Conservation (phyloP, 2,329 filamentous ascomycete genomes). For the Colletotrichum endophyticum region DNA sequence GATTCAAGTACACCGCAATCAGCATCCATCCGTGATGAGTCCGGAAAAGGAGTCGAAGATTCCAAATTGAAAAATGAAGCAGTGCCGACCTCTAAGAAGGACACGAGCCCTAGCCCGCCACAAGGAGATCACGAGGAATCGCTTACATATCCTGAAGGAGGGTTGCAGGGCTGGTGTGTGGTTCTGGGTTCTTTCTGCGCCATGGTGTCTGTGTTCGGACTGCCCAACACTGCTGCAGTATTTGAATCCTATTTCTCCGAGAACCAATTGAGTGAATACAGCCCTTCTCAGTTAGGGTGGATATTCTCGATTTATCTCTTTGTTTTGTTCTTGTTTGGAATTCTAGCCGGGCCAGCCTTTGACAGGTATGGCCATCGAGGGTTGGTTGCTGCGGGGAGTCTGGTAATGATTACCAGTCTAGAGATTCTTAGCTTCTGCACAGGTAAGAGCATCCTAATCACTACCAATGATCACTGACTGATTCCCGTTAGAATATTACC, state of each 20-base stretch:
- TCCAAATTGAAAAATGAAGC: neutral
- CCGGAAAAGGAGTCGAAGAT: neutral
- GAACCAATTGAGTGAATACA: slow-evolving; percentile 73
- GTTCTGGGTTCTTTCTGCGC: slow-evolving; percentile 79
- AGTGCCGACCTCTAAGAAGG: neutral
- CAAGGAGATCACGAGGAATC: neutral
- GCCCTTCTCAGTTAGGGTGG: slow-evolving; percentile 77
- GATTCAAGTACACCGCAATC: neutral
- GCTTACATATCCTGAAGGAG: slow-evolving; percentile 70
- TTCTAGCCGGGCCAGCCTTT: slow-evolving; percentile 86
- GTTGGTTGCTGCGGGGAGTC: slow-evolving; percentile 70
- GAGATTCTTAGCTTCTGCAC: slow-evolving; percentile 75
- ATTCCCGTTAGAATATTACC: slow-evolving; percentile 68
- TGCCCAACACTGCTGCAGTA: slow-evolving; percentile 79
- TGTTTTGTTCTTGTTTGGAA: slow-evolving; percentile 80
- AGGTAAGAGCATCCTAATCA: slow-evolving; percentile 41
- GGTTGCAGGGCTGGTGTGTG: slow-evolving; percentile 79
- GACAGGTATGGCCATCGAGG: slow-evolving; percentile 80
- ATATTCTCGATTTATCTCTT: slow-evolving; percentile 87
- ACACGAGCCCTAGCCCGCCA: neutral
- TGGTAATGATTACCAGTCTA: slow-evolving; percentile 65
- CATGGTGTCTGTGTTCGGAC: slow-evolving; percentile 55
- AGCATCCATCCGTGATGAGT: neutral
- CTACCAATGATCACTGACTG: neutral
- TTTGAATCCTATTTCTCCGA: slow-evolving; percentile 79